These are phyloP conservation scores for Scytalidium lignicola DNA, from an alignment of 2,329 filamentous ascomycete species.

Conservation along the genomic window DNA sequence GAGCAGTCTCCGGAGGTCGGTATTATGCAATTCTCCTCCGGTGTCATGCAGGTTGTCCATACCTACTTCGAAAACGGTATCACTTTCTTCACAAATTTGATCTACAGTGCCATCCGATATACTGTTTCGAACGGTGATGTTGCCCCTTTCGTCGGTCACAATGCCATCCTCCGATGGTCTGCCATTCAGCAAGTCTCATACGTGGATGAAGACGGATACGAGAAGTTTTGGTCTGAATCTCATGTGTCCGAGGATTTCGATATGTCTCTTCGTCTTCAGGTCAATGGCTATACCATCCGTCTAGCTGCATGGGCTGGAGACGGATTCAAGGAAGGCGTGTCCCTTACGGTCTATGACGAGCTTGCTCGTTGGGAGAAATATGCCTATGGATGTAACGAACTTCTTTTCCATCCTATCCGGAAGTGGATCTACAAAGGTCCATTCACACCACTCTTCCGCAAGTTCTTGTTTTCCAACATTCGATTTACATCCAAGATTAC, in stretches of 20 bases:
- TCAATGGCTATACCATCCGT: slow-evolving; percentile 66
- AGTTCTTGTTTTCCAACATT: slow-evolving; percentile 68
- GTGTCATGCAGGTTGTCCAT: slow-evolving; percentile 73
- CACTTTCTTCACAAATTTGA: slow-evolving; percentile 67
- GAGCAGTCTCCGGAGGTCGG: slow-evolving; percentile 73
- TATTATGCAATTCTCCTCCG: slow-evolving; percentile 72
- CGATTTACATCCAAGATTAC: slow-evolving; percentile 72
- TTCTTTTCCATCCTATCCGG: slow-evolving; percentile 72
- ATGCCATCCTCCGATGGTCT: slow-evolving; percentile 70
- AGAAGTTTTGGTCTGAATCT: slow-evolving; percentile 78
- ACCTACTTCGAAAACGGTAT: slow-evolving; percentile 69
- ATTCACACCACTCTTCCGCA: slow-evolving; percentile 73
- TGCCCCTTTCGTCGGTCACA: slow-evolving; percentile 77
- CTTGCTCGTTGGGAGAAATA: slow-evolving; percentile 84
- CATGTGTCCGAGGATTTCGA: slow-evolving; percentile 80
- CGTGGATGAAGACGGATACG: slow-evolving; percentile 62
- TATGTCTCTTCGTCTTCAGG: slow-evolving; percentile 73
- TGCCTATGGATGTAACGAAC: slow-evolving; percentile 77
- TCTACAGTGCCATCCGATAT: slow-evolving; percentile 73
- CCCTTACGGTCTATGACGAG: slow-evolving; percentile 79
- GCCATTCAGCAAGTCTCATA: slow-evolving; percentile 71
- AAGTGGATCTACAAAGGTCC: slow-evolving; percentile 70
- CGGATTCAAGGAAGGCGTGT: slow-evolving; percentile 81
- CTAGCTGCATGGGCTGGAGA: slow-evolving; percentile 68
- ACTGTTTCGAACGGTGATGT: slow-evolving; percentile 74